Conservation (phyloP, 805 yeast genomes). For the Trichomonascus vanleenenianus region DNA sequence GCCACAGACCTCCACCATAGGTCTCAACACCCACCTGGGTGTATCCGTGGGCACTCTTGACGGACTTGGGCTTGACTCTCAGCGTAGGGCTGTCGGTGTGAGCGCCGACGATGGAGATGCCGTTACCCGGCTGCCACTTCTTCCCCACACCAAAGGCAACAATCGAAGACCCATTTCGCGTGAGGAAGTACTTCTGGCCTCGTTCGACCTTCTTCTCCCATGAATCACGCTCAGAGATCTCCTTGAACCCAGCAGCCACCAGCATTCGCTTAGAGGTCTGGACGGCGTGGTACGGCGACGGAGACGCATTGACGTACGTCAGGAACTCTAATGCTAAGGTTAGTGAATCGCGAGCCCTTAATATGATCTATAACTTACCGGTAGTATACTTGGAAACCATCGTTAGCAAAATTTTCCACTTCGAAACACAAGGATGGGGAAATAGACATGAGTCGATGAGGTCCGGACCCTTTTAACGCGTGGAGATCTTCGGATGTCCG, state of each 20-base stretch:
- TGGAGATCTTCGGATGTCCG: no score
- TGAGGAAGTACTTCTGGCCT: constrained; percentile 71
- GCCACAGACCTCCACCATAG: constrained; percentile 96
- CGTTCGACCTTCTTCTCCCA: constrained; percentile 55
- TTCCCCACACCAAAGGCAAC: constrained; percentile 82
- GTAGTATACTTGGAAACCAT: no score
- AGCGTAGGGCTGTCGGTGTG: constrained; percentile 93
- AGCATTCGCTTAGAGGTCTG: constrained; percentile 52
- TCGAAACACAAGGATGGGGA: no score
- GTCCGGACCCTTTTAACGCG: no score
- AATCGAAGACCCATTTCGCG: constrained; percentile 82
- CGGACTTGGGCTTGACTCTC: constrained; percentile 83
- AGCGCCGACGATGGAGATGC: constrained; percentile 86
- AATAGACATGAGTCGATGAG: no score
- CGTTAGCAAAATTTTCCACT: no score
- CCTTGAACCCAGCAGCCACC: constrained; percentile 56
- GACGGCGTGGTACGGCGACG: constrained; percentile 94
- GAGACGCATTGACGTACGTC: constrained; percentile 72
- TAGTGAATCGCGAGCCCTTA: no score
- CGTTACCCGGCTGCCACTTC: constrained; percentile 65
- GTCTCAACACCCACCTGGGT: constrained; percentile 88
- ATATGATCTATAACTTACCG: no score
- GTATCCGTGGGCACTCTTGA: constrained; percentile 52
- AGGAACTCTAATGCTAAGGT: constrained; percentile 46
- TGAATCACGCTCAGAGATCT: constrained; percentile 58